Conservation (phyloP, 2,329 filamentous ascomycete genomes). For the Acrocalymma vagum region DNA sequence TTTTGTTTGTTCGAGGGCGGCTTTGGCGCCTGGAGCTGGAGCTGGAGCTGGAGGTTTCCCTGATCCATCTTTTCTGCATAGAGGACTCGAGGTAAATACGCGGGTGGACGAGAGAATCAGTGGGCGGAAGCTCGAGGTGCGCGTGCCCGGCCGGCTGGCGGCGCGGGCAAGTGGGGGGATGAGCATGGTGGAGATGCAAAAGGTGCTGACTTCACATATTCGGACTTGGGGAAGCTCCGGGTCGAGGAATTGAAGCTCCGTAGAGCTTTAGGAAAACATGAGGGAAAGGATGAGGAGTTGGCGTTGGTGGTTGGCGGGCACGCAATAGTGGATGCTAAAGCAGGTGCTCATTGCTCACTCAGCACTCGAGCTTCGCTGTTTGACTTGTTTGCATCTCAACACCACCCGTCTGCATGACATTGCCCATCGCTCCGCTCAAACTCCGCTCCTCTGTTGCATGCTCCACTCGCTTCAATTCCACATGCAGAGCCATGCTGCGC, state of each 20-base stretch:
- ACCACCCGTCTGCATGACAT: constrained; percentile 10
- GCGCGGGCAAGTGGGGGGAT: constrained; percentile 45
- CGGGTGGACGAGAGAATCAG: constrained; percentile 37
- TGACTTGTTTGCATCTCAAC: constrained; percentile 17
- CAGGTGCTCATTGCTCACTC: constrained; percentile 11
- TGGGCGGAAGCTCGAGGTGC: constrained; percentile 24
- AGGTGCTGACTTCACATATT: constrained; percentile 37
- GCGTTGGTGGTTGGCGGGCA: constrained; percentile 2
- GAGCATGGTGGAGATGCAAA: constrained; percentile 47
- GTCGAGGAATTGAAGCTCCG: constrained; percentile 5
- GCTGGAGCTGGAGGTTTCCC: constrained; percentile 28
- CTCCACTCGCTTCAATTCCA: constrained; percentile 25
- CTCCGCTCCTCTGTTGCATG: too few relatives aligned
- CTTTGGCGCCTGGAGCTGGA: constrained; percentile 34
- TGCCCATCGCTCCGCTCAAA: too few relatives aligned
- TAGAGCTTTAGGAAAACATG: constrained; percentile 12
- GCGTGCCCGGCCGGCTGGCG: constrained; percentile 37
- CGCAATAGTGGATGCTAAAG: constrained; percentile 19
- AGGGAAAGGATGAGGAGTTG: constrained; percentile 3
- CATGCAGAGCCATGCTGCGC: constrained; percentile 40
- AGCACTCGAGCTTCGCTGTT: constrained; percentile 17
- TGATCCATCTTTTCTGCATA: constrained; percentile 54
- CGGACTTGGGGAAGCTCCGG: constrained; percentile 2
- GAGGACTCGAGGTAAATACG: constrained; percentile 54
- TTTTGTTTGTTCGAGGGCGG: constrained; percentile 21